These are phyloP conservation scores for Cadophora malorum DNA, from an alignment of 2,329 filamentous ascomycete species.

Conservation along the genomic window DNA sequence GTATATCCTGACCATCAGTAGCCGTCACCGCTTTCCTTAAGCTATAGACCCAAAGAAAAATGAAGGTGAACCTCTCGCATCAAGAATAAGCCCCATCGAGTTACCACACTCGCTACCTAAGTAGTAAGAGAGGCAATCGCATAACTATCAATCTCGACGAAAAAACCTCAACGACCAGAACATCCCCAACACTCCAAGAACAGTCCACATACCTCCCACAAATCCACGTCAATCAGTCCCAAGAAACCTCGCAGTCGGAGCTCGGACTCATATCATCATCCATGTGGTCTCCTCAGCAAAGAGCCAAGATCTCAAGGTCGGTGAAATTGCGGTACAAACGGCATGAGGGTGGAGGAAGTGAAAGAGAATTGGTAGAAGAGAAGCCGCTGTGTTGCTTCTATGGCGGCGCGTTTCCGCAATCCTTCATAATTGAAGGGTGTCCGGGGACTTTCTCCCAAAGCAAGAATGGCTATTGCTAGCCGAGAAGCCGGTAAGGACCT, in stretches of 20 bases:
- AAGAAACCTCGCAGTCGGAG: slow-evolving; percentile 49
- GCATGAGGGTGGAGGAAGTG: slow-evolving; percentile 48
- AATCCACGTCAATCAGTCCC: slow-evolving; percentile 29
- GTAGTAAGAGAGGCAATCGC: slow-evolving; percentile 77
- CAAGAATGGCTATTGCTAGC: slow-evolving; percentile 51
- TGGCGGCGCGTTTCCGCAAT: slow-evolving; percentile 99
- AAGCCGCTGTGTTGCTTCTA: slow-evolving; percentile 94
- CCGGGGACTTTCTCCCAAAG: slow-evolving; percentile 99
- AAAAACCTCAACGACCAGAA: slow-evolving; percentile 64
- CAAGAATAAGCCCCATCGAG: slow-evolving; percentile 99
- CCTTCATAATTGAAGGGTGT: slow-evolving; percentile 66
- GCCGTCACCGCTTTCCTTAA: slow-evolving; percentile 57
- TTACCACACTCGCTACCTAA: slow-evolving; percentile 67
- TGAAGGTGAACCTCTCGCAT: slow-evolving; percentile 77
- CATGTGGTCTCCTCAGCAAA: slow-evolving; percentile 57
- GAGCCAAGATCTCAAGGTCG: slow-evolving; percentile 42
- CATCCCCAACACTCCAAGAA: slow-evolving; percentile 49
- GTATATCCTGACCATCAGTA: slow-evolving; percentile 32
- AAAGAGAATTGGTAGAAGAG: slow-evolving; percentile 67
- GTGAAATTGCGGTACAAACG: slow-evolving; percentile 45
- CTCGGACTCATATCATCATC: slow-evolving; percentile 93
- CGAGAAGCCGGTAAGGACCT: slow-evolving; percentile 50
- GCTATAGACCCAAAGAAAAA: slow-evolving; percentile 58
- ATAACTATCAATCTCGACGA: slow-evolving; percentile 98
- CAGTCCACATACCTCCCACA: slow-evolving; percentile 50